These are phyloP conservation scores for Dendrobium catenatum DNA, from an alignment of 106 monocot genomes.

Conservation along the genomic window DNA sequence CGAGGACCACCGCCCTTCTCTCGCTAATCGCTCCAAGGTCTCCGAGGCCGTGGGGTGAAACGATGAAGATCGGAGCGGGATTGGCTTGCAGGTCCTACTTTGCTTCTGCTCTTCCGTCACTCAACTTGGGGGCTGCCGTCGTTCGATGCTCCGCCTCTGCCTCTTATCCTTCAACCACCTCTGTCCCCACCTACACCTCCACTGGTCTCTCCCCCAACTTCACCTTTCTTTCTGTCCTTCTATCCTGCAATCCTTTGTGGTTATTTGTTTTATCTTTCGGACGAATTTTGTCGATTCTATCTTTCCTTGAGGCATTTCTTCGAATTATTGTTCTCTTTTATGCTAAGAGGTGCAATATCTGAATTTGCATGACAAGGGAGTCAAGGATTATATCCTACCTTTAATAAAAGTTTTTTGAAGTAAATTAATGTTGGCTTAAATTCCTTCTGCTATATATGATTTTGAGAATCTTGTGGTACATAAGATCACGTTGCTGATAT, in stretches of 20 bases:
- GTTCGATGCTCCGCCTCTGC: conserved; percentile 26
- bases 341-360: too few relatives aligned
- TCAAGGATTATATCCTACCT: neutral
- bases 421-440: neutral
- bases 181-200: conserved; percentile 15
- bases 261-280: neutral
- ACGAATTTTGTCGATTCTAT: neutral
- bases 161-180: conserved; percentile 4
- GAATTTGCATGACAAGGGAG: neutral
- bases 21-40: neutral
- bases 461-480: neutral
- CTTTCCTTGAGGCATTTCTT: neutral
- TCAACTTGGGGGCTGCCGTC: neutral
- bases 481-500: neutral
- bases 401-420: neutral
- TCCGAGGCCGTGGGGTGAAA: neutral
- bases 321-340: neutral
- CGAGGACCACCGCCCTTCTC: neutral
- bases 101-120: conserved; percentile 19
- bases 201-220: conserved; percentile 8
- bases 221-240: too few relatives aligned
- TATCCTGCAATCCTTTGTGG: neutral
- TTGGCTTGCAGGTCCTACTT: conserved; percentile 14
- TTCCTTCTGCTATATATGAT: neutral
- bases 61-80: conserved; percentile 12